Conservation (phyloP, 176 grass and related monocot species). For the Thinopyrum elongatum region DNA sequence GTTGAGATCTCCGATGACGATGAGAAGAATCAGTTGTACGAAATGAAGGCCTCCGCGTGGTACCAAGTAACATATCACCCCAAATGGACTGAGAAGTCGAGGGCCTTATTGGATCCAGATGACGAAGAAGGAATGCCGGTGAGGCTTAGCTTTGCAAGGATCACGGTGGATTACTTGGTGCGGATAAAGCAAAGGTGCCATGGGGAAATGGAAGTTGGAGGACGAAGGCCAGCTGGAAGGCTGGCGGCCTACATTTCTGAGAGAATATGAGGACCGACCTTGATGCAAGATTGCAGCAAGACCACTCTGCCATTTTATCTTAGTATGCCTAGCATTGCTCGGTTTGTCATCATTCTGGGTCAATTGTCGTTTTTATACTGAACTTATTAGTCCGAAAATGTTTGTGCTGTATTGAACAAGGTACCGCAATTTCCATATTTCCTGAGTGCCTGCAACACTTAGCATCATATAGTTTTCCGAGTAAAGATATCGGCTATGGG, state of each 20-base stretch:
- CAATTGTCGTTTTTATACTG: not conserved
- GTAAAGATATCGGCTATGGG: no score
- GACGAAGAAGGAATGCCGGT: conserved; percentile 18
- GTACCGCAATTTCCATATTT: no score
- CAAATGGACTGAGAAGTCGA: conserved; percentile 53
- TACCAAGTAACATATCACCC: conserved; percentile 90
- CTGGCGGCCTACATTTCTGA: conserved; percentile 65
- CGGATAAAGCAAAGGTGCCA: conserved; percentile 59
- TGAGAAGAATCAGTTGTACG: conserved; percentile 48
- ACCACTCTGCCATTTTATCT: conserved; percentile 64
- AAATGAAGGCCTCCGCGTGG: conserved; percentile 83
- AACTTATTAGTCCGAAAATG: not conserved
- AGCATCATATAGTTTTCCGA: no score
- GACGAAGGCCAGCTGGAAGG: conserved; percentile 47
- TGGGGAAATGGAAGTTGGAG: conserved; percentile 29
- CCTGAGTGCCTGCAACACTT: no score
- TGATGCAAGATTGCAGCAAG: conserved; percentile 35
- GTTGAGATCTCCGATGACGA: conserved; percentile 48
- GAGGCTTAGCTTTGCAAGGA: conserved; percentile 88
- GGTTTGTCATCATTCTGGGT: not conserved
- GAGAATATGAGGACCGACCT: conserved; percentile 39
- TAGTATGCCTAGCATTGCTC: not conserved
- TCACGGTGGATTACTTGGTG: conserved; percentile 66
- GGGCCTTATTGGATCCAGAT: conserved; percentile 42
- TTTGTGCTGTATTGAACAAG: no score